Evolutionary conservation across 1,284 basidiomycete species (phyloP), one percentile per base, ranked within the genome.

Genomic region (Rhodotorula sp.): DNA sequence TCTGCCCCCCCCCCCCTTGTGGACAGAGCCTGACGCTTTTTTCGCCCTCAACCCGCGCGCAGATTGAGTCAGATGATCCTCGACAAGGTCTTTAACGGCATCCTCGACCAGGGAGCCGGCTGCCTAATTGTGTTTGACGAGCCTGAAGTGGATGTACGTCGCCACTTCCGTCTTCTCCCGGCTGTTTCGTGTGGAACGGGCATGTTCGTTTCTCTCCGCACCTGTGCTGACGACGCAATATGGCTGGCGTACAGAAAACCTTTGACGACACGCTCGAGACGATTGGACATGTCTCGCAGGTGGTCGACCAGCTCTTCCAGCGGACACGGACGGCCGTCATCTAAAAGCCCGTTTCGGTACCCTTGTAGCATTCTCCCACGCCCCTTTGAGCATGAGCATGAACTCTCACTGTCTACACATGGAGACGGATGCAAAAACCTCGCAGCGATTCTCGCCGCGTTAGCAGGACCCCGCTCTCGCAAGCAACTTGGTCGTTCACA

Each of bases 41-140:
- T 2, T 12, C 19, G 23, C 28, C n/a, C 26, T 5, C 7, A 6
- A 6, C 18, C 19, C 54, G 21, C 57, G 15, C 43, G 52, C 74
- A 94, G 92, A 80, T 82, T 99, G 63, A 93, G 91, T 62, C 95
- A 98, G 81, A 98, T 99, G 95, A 98, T 99, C 74, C 84, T 99
- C 56, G 95, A 99, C 82, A 95, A 95, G 78, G 88, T 95, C 1
- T 88, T 99, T 78, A 87, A 93, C 75, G 95, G 95, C 10, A 94
- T 98, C 5, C 84, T 99, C 31, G 95, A 98, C 80, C 95, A 98
- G 81, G 94, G 93, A 26, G 87, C 91, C 1, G 95, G 95, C 0
- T 97, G 94, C 79, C 82, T 98, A 61, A 84, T 97, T 62, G 89
- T 98, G 26, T 97, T 90, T 77, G 93, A 97, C 69, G 85, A 92